Evolutionary conservation across 495 filamentous ascomycete genomes (phyloP).

Genomic region (Penicillium waksmanii): DNA sequence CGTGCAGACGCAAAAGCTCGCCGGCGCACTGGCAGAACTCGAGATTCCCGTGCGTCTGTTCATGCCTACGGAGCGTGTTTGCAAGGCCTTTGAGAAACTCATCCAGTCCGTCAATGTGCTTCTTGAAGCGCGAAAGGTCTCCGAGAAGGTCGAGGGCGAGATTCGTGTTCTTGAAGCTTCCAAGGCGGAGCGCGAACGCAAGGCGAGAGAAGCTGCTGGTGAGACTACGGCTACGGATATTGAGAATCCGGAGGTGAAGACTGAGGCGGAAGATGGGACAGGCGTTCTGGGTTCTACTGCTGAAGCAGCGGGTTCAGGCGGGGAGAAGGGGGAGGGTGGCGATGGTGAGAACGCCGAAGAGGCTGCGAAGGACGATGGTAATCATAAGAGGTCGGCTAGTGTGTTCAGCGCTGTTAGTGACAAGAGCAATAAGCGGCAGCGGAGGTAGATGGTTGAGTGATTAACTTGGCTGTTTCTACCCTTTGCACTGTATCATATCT

Average conservation of each 20-base stretch:
- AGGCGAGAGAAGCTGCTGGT: conserved; percentile 28
- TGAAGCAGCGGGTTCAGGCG: conserved; percentile 12
- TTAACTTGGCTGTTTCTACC: neutral
- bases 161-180: conserved; percentile 69
- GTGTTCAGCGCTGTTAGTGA: conserved; percentile 70
- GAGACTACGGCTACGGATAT: conserved; percentile 23
- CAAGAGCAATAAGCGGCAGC: conserved; percentile 71
- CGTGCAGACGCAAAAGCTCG: conserved; percentile 80
- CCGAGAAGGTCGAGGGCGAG: conserved; percentile 86
- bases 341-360: conserved; percentile 26
- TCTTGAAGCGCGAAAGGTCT: conserved; percentile 79
- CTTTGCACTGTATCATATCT: conserved; percentile 12
- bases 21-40: conserved; percentile 73
- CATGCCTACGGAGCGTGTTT: conserved; percentile 84
- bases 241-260: conserved; percentile 42
- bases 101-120: conserved; percentile 73
- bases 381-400: conserved; percentile 75
- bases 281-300: conserved; percentile 24
- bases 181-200: conserved; percentile 63
- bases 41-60: conserved; percentile 75
- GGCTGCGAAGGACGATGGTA: conserved; percentile 33
- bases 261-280: conserved; percentile 38
- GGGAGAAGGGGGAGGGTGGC: conserved; percentile 11
- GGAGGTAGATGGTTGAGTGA: conserved; percentile 53
- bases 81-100: conserved; percentile 79